These are phyloP conservation scores for Stephania yunnanensis DNA, from an alignment of 164 flowering plant genomes.

Conservation along the genomic window DNA sequence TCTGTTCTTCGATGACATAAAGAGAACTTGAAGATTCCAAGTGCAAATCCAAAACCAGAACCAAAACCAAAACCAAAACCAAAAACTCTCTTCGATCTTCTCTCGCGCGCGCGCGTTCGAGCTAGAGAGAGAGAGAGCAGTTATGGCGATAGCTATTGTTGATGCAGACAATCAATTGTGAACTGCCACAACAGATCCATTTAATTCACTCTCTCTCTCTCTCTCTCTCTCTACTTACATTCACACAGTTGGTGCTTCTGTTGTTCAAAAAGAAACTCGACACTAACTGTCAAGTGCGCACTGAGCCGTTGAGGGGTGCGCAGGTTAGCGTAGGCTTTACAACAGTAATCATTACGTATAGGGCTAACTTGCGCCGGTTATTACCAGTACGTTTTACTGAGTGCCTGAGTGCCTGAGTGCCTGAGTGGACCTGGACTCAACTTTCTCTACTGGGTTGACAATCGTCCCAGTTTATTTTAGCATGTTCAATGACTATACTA, in stretches of 20 bases:
- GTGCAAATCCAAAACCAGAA: not conserved
- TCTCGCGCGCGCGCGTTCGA: not conserved
- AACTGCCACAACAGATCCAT: conserved; percentile 29
- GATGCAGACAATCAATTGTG: conserved; percentile 14
- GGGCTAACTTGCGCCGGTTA: conserved; percentile 16
- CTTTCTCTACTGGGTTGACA: not conserved
- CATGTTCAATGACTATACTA: not conserved
- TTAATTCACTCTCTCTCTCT: conserved; percentile 22
- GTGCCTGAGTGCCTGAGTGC: not conserved
- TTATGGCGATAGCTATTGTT: conserved; percentile 15
- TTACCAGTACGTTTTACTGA: not conserved
- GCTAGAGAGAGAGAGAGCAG: conserved; percentile 7
- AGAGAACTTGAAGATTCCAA: conserved; percentile 14
- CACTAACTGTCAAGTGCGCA: not conserved
- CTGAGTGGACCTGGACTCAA: not conserved
- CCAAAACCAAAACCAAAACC: not conserved
- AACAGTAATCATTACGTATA: conserved; percentile 10
- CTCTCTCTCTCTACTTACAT: not conserved
- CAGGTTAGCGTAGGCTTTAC: conserved; percentile 10
- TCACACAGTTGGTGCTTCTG: not conserved
- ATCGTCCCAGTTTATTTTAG: not conserved
- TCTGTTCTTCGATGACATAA: conserved; percentile 33
- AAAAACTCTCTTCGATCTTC: conserved; percentile 1
- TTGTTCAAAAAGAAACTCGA: not conserved
- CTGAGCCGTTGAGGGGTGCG: not conserved